These are phyloP conservation scores for Saccharomyces hybrid DNA, from an alignment of 1,139 yeast species.

Conservation along the genomic window DNA sequence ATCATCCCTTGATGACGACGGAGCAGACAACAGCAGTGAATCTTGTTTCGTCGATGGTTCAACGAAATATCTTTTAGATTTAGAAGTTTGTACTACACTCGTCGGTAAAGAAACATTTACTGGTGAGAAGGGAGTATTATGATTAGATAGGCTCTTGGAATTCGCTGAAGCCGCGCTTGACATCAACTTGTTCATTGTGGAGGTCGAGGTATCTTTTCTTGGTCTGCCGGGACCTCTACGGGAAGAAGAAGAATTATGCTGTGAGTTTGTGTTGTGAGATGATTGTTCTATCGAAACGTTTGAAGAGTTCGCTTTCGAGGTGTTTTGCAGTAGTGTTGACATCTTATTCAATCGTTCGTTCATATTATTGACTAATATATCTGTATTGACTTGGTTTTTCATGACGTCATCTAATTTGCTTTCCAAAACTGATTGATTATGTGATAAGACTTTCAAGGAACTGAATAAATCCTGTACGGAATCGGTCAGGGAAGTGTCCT, in stretches of 20 bases:
- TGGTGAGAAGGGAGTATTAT: conserved; percentile 4
- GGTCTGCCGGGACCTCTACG: conserved; percentile 32
- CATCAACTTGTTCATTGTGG: conserved; percentile 4
- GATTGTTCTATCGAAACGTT: neutral
- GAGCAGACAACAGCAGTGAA: neutral
- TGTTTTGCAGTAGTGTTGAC: conserved; percentile 2
- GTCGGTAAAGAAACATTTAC: conserved; percentile 23
- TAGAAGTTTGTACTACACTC: conserved; percentile 25
- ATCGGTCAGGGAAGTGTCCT: conserved; percentile 14
- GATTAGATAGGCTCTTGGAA: neutral
- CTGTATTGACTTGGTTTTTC: conserved; percentile 32
- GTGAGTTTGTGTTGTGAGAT: neutral
- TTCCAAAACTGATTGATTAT: conserved; percentile 31
- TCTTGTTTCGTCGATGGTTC: conserved; percentile 31
- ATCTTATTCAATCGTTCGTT: conserved; percentile 20
- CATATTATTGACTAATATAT: conserved; percentile 27
- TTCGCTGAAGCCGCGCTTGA: conserved; percentile 1
- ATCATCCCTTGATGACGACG: neutral
- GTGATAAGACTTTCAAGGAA: conserved; percentile 26
- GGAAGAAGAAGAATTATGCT: conserved; percentile 6
- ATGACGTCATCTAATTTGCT: conserved; percentile 30
- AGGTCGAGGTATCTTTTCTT: conserved; percentile 20
- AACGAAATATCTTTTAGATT: conserved; percentile 30
- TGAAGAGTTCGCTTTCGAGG: conserved; percentile 2
- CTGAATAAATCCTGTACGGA: conserved; percentile 19